A percentile compares a stretch with the other conserved stretches of the same genome.
Evolutionary conservation across 225 moss, liverwort and hornwort species (phyloP).

Genomic region (Thuidium tamariscinum): DNA sequence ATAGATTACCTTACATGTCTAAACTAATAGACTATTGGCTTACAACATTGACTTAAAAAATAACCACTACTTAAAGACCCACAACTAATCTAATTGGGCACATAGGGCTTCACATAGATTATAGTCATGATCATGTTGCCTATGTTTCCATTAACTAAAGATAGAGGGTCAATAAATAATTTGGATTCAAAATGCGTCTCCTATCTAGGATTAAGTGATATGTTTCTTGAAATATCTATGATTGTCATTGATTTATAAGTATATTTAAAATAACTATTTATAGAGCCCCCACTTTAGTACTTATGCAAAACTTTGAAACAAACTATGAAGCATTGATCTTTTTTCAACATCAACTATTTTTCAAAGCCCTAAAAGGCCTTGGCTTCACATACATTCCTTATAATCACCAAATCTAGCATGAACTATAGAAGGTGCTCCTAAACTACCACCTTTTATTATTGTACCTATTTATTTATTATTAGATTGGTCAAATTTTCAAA

Average conservation of each 20-base stretch:
- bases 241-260: not conserved
- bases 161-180: not conserved
- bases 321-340: not conserved
- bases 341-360: not conserved
- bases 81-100: not conserved
- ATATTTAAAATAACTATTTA: fast-evolving
- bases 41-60: not conserved
- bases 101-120: not conserved
- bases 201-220: not conserved
- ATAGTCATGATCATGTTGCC: not conserved
- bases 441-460: too few relatives aligned
- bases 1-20: not conserved
- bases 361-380: not conserved
- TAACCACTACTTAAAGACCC: not conserved
- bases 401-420: not conserved
- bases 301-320: not conserved
- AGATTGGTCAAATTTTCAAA: too few relatives aligned
- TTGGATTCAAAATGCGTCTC: fast-evolving
- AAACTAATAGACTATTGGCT: not conserved
- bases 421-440: not conserved
- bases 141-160: not conserved
- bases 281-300: not conserved
- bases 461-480: too few relatives aligned
- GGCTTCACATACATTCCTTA: slow-evolving; percentile 2
- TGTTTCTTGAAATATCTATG: not conserved